Evolutionary conservation across 176 grass and related monocot species (phyloP).

Genomic region (Rhipidocladum racemiflorum): DNA sequence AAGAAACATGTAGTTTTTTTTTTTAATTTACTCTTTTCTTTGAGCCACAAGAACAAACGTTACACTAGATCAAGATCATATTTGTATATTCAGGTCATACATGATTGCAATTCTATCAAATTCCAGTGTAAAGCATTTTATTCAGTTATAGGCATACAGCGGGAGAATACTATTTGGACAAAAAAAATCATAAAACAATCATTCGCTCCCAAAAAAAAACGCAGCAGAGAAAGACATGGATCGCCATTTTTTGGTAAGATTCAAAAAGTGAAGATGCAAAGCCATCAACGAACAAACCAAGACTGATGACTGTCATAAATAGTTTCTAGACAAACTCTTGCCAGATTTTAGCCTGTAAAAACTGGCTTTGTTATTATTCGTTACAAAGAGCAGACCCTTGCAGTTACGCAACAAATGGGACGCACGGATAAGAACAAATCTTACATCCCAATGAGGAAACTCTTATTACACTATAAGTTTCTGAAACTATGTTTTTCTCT

Average conservation of each 20-base stretch:
- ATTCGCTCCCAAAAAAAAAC: background rate
- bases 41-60: too few relatives aligned
- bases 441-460: conserved; percentile 30
- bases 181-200: background rate
- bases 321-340: conserved; percentile 21
- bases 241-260: background rate
- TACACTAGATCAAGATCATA: too few relatives aligned
- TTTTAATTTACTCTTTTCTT: too few relatives aligned
- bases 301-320: background rate
- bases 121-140: background rate
- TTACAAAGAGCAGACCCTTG: conserved; percentile 16
- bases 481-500: conserved; percentile 39
- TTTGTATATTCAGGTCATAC: background rate
- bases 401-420: conserved; percentile 1
- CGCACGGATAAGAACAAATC: background rate
- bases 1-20: too few relatives aligned
- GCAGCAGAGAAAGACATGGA: background rate
- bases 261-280: background rate
- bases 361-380: conserved; percentile 23
- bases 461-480: conserved; percentile 48
- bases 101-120: background rate
- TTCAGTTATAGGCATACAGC: too few relatives aligned
- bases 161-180: too few relatives aligned
- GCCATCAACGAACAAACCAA: background rate
- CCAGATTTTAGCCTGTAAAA: conserved; percentile 28